Evolutionary conservation across 164 flowering plant genomes (phyloP).

Genomic region (Kingdonia uniflora): DNA sequence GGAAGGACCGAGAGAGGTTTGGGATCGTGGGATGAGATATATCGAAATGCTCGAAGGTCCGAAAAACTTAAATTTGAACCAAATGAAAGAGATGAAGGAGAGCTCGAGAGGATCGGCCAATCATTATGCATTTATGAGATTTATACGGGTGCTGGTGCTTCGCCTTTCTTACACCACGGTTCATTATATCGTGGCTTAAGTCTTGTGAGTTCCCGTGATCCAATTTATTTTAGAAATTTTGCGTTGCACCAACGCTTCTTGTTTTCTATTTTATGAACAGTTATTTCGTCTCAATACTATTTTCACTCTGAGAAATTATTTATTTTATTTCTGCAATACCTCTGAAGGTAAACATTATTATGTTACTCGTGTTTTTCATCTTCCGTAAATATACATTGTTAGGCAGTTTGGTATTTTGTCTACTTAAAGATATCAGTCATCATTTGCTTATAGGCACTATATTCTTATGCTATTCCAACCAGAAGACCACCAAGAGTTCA

Average conservation of each 20-base stretch:
- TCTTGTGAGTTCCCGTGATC: conserved; percentile 53
- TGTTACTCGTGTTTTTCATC: too few species aligned
- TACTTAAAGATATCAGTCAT: too few species aligned
- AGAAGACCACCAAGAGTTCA: too few species aligned
- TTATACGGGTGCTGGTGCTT: conserved; percentile 76
- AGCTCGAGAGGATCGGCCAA: conserved; percentile 94
- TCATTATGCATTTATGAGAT: conserved; percentile 86
- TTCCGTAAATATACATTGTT: too few species aligned
- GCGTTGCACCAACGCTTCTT: background rate
- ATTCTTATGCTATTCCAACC: too few species aligned
- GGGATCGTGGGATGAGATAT: conserved; percentile 80
- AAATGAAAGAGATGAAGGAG: conserved; percentile 97
- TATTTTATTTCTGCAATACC: too few species aligned
- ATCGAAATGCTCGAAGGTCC: conserved; percentile 72
- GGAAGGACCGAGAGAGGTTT: conserved; percentile 63
- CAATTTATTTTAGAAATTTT: background rate
- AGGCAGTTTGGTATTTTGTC: too few species aligned
- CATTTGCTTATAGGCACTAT: too few species aligned
- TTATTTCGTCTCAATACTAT: background rate
- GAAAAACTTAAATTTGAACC: conserved; percentile 71
- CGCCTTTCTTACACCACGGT: conserved; percentile 92
- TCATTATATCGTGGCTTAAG: conserved; percentile 94
- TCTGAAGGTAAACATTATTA: too few species aligned
- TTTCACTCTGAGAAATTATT: too few species aligned
- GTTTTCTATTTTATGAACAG: too few species aligned